These are phyloP conservation scores for Thelonectria blattea DNA, from an alignment of 2,329 filamentous ascomycete species.

Conservation along the genomic window DNA sequence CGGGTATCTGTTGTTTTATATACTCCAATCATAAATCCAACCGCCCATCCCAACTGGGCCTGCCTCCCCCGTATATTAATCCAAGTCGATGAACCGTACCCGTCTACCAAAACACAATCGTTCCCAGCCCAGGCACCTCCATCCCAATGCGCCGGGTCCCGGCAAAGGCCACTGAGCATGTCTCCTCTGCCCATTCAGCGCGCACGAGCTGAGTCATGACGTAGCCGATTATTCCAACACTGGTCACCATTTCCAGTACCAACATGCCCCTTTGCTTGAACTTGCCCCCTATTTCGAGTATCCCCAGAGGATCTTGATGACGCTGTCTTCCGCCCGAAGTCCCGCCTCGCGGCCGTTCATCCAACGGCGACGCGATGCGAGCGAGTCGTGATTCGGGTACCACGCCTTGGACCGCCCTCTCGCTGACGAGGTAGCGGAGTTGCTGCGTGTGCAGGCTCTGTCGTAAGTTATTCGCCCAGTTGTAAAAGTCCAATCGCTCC, in stretches of 20 bases:
- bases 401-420: constrained; percentile 21
- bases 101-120: constrained; percentile 28
- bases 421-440: constrained; percentile 31
- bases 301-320: constrained; percentile 78
- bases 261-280: constrained; percentile 70
- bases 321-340: constrained; percentile 21
- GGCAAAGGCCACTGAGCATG: constrained; percentile 26
- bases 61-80: neutral
- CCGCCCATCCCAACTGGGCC: neutral
- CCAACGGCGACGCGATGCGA: constrained; percentile 10
- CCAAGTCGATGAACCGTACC: neutral
- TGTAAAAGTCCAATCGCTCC: constrained; percentile 43
- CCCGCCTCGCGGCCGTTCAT: constrained; percentile 9
- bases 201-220: constrained; percentile 66
- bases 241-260: constrained; percentile 75
- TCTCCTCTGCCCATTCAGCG: constrained; percentile 32
- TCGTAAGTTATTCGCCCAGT: constrained; percentile 47
- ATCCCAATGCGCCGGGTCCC: constrained; percentile 26
- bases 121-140: constrained; percentile 31
- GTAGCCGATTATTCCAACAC: constrained; percentile 76
- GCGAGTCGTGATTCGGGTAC: constrained; percentile 31
- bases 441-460: constrained; percentile 45
- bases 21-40: neutral
- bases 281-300: constrained; percentile 72
- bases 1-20: constrained; percentile 20